A percentile compares a stretch with the other conserved stretches of the same genome.
These are phyloP conservation scores for Phytopythium ostracodes DNA, from an alignment of 352 stramenopile species.

Conservation along the genomic window DNA sequence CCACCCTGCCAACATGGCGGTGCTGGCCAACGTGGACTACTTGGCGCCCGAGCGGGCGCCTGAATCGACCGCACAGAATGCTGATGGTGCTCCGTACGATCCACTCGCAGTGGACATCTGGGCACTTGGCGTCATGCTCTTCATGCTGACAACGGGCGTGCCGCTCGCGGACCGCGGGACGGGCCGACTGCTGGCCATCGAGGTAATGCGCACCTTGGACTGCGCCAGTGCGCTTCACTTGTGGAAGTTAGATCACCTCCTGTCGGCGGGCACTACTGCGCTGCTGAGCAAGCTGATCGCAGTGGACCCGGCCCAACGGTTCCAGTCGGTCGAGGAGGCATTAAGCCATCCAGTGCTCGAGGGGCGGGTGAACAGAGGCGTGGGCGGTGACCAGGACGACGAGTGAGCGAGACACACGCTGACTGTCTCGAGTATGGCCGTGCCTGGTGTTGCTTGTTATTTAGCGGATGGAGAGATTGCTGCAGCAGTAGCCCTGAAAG, in stretches of 20 bases:
- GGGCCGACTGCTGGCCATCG: slow-evolving; percentile 11
- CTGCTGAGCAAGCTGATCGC: slow-evolving; percentile 14
- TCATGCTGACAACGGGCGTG: slow-evolving; percentile 30
- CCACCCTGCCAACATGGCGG: not conserved
- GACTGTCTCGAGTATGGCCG: not conserved
- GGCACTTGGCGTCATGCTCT: slow-evolving; percentile 35
- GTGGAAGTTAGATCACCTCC: slow-evolving; percentile 17
- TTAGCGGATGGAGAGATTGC: too few species aligned
- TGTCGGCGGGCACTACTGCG: slow-evolving; percentile 1
- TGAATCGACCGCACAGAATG: not conserved
- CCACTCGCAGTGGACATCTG: slow-evolving; percentile 19
- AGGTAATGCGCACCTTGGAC: slow-evolving; percentile 11
- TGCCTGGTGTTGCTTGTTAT: not conserved
- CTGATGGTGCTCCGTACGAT: not conserved
- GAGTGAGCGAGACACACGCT: not conserved
- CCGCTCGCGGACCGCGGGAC: slow-evolving; percentile 16
- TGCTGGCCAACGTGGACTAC: slow-evolving; percentile 6
- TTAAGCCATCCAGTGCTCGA: not conserved
- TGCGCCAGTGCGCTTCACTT: slow-evolving; percentile 17
- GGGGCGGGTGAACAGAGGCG: not conserved
- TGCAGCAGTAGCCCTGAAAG: too few species aligned
- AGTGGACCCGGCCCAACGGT: not conserved
- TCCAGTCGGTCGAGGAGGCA: slow-evolving; percentile 3
- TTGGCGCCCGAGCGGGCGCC: slow-evolving; percentile 11
- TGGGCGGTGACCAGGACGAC: not conserved